A percentile compares a stretch with the other conserved stretches of the same genome.
Conservation (phyloP, 345 rosid species). For the Boechera retrofracta region DNA sequence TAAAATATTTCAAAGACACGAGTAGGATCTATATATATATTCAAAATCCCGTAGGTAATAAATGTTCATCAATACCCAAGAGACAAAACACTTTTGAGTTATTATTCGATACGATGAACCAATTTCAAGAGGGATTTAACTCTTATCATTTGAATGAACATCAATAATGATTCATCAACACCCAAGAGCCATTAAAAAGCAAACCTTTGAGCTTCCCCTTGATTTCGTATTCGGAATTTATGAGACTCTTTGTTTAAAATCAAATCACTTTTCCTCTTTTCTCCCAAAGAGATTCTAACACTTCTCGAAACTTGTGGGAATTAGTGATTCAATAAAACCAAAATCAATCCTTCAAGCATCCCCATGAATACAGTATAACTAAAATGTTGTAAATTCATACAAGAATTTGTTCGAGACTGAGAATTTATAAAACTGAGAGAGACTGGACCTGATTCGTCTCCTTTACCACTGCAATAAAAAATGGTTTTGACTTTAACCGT, state of each 20-base stretch:
- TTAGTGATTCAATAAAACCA: neutral
- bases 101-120: neutral
- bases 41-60: neutral
- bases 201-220: neutral
- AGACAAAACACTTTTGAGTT: constrained; percentile 17
- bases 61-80: neutral
- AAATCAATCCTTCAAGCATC: neutral
- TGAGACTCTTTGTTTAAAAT: too few relatives aligned
- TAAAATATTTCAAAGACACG: neutral
- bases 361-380: neutral
- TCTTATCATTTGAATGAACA: too few relatives aligned
- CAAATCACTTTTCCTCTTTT: too few relatives aligned
- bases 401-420: too few relatives aligned
- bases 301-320: neutral
- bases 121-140: neutral
- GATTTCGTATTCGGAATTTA: neutral
- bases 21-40: neutral
- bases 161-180: neutral
- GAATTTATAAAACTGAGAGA: too few relatives aligned
- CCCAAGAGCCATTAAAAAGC: neutral
- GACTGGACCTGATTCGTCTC: too few relatives aligned
- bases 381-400: too few relatives aligned
- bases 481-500: too few relatives aligned
- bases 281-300: neutral
- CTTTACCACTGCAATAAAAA: too few relatives aligned